Conservation (phyloP, 2,329 filamentous ascomycete genomes). For the Exophiala calicioides region DNA sequence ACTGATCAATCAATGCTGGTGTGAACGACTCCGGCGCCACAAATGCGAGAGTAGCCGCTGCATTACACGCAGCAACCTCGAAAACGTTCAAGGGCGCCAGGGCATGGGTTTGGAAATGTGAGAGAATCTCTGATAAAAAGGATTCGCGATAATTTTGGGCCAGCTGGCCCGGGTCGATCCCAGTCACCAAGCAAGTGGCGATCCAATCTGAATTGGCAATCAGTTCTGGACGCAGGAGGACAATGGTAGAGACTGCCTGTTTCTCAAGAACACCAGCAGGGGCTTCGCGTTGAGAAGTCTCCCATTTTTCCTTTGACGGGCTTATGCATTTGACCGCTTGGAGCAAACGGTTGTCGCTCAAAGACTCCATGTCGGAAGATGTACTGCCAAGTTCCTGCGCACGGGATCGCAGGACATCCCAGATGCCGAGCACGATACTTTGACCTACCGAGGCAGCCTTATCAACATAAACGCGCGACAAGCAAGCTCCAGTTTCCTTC, state of each 20-base stretch:
- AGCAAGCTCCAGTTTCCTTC: slow-evolving; percentile 60
- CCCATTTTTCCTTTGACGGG: slow-evolving; percentile 34
- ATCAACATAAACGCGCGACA: slow-evolving; percentile 66
- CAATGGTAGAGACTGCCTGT: slow-evolving; percentile 75
- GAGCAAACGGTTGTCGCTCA: slow-evolving; percentile 67
- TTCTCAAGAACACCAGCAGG: slow-evolving; percentile 57
- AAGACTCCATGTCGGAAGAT: slow-evolving; percentile 45
- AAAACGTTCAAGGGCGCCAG: slow-evolving; percentile 44
- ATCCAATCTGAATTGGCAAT: slow-evolving; percentile 85
- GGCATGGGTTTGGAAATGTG: slow-evolving; percentile 22
- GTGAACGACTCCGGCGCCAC: slow-evolving; percentile 83
- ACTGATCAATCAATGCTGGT: slow-evolving; percentile 70
- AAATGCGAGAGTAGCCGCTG: slow-evolving; percentile 88
- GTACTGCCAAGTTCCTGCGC: slow-evolving; percentile 9
- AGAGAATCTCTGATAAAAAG: slow-evolving; percentile 61
- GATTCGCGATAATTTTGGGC: slow-evolving; percentile 63
- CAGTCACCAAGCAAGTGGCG: slow-evolving; percentile 75
- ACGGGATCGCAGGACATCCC: slow-evolving; percentile 70
- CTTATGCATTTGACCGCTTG: slow-evolving; percentile 55
- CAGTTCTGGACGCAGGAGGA: slow-evolving; percentile 75
- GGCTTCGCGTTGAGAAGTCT: slow-evolving; percentile 38
- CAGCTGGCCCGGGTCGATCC: slow-evolving; percentile 78
- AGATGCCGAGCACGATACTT: slow-evolving; percentile 71
- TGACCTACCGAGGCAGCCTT: slow-evolving; percentile 60
- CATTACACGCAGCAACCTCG: slow-evolving; percentile 74